Evolutionary conservation across 2,329 filamentous ascomycete species (phyloP).

Genomic region (Paradendryphiella salina): DNA sequence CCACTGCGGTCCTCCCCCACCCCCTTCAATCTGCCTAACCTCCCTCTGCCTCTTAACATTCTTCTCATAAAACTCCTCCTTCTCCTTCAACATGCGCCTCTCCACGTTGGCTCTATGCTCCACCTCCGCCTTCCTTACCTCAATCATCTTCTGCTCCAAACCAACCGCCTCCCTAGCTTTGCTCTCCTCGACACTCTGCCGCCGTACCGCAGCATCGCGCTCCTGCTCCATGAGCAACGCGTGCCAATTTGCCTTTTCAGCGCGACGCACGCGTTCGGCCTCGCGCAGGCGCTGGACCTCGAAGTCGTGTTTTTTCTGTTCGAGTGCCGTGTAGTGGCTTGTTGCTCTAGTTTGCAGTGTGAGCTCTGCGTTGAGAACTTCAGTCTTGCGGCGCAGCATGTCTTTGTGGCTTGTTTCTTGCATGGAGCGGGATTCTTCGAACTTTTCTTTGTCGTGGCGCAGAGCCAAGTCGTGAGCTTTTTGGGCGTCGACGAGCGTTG

Average conservation of each 20-base stretch:
- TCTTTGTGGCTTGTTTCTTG: slow-evolving; percentile 39
- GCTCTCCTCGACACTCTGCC: slow-evolving; percentile 30
- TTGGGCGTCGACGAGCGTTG: slow-evolving; percentile 36
- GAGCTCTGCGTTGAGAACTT: slow-evolving; percentile 33
- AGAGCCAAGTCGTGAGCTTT: slow-evolving; percentile 39
- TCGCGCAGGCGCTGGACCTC: slow-evolving; percentile 37
- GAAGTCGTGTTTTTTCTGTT: slow-evolving; percentile 40
- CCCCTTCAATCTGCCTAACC: slow-evolving; percentile 36
- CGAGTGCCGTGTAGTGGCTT: slow-evolving; percentile 26
- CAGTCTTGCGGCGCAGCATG: slow-evolving; percentile 30
- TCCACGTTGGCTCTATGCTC: slow-evolving; percentile 36
- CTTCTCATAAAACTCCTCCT: slow-evolving; percentile 40
- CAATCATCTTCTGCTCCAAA: slow-evolving; percentile 27
- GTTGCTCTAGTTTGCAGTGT: slow-evolving; percentile 26
- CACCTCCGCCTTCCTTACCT: slow-evolving; percentile 31
- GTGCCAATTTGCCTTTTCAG: slow-evolving; percentile 39
- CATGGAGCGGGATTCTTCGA: slow-evolving; percentile 35
- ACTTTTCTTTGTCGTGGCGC: slow-evolving; percentile 31
- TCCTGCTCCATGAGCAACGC: slow-evolving; percentile 36
- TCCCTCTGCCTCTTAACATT: slow-evolving; percentile 41
- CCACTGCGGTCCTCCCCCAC: slow-evolving; percentile 23
- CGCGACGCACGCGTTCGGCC: slow-evolving; percentile 38
- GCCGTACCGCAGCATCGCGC: slow-evolving; percentile 27
- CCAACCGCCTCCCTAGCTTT: slow-evolving; percentile 20
- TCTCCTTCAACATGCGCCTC: slow-evolving; percentile 35